These are phyloP conservation scores for Postia placenta DNA, from an alignment of 768 basidiomycete species.

Conservation along the genomic window DNA sequence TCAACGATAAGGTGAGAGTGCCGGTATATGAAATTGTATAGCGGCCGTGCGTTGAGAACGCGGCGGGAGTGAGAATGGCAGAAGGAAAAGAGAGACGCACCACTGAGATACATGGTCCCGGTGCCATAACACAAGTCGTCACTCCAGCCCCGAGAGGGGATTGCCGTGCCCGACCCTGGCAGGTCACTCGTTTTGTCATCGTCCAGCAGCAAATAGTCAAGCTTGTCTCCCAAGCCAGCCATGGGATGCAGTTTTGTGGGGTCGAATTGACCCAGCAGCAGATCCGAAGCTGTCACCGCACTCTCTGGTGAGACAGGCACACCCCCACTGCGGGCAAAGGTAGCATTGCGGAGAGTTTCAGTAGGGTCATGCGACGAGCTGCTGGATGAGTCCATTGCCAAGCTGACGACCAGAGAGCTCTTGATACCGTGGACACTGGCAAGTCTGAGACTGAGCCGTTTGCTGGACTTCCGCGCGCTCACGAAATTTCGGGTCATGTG, in stretches of 20 bases:
- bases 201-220: slow-evolving; percentile 93
- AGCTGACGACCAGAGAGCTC: slow-evolving; percentile 14
- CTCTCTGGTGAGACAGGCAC: slow-evolving; percentile 9
- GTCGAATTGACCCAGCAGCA: slow-evolving; percentile 85
- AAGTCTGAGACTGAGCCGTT: no score
- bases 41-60: neutral
- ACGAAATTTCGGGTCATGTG: no score
- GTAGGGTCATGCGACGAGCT: slow-evolving; percentile 14
- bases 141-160: slow-evolving; percentile 96
- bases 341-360: slow-evolving; percentile 18
- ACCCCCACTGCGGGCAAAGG: slow-evolving; percentile 13
- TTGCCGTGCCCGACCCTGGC: slow-evolving; percentile 84
- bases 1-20: slow-evolving; percentile 61
- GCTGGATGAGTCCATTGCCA: slow-evolving; percentile 5
- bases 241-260: slow-evolving; percentile 91
- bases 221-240: slow-evolving; percentile 84
- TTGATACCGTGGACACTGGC: no score
- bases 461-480: no score
- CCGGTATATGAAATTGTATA: neutral
- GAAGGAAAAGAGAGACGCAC: slow-evolving; percentile 47
- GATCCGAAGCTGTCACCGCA: slow-evolving; percentile 72
- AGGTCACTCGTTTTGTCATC: slow-evolving; percentile 93
- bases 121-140: slow-evolving; percentile 99
- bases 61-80: slow-evolving; percentile 5
- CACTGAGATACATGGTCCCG: slow-evolving; percentile 96